These are phyloP conservation scores for Lentinula sp. DNA, from an alignment of 768 basidiomycete species.

Conservation along the genomic window DNA sequence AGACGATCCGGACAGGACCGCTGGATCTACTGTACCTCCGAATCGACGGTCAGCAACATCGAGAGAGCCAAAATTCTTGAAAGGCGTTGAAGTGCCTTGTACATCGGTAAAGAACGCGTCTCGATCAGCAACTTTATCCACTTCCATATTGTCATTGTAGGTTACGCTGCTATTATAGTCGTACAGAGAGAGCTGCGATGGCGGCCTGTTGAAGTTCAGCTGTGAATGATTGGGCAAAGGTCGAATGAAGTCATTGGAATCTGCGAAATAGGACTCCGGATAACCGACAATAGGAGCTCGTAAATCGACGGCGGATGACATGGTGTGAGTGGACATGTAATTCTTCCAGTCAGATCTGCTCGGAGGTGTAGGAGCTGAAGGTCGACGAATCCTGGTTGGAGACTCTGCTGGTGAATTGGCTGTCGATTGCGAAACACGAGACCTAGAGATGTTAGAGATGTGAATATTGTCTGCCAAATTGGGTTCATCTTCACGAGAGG, in stretches of 20 bases:
- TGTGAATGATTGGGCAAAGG: slow-evolving; percentile 11
- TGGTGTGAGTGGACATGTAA: background rate
- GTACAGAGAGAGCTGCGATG: slow-evolving; percentile 16
- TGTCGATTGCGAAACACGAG: slow-evolving; percentile 5
- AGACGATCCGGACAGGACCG: background rate
- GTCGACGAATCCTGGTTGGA: slow-evolving; percentile 10
- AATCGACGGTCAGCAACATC: background rate
- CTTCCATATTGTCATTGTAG: slow-evolving; percentile 8
- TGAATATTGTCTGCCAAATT: slow-evolving; percentile 27
- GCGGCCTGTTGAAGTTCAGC: slow-evolving; percentile 16
- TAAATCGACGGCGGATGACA: background rate
- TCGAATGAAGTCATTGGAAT: slow-evolving; percentile 1
- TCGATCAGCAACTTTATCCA: slow-evolving; percentile 1
- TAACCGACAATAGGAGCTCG: slow-evolving; percentile 2
- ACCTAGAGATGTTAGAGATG: slow-evolving; percentile 15
- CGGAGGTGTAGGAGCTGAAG: slow-evolving; percentile 15
- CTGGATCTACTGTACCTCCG: background rate
- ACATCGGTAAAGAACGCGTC: slow-evolving; percentile 5
- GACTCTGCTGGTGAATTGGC: slow-evolving; percentile 11
- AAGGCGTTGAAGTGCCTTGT: slow-evolving; percentile 8
- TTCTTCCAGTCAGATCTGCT: slow-evolving; percentile 7
- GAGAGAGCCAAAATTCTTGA: slow-evolving; percentile 3
- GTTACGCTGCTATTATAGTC: slow-evolving; percentile 14
- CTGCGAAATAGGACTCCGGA: slow-evolving; percentile 3
- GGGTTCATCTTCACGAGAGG: slow-evolving; percentile 21